Conservation (phyloP, 1,139 yeast genomes). For the Suhomyces bribrorum region DNA sequence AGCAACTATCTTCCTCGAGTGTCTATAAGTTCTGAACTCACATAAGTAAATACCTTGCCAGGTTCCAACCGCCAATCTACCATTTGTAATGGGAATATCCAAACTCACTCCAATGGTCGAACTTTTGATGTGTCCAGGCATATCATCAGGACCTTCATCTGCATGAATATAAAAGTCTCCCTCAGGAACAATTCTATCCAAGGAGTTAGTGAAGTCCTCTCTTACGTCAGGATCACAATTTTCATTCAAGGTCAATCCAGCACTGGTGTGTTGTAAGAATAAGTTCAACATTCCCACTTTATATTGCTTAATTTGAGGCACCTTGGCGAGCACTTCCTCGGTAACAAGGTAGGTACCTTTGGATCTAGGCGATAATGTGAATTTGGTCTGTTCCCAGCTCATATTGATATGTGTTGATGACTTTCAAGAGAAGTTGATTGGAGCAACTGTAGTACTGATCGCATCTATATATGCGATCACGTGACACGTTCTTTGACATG, state of each 20-base stretch:
- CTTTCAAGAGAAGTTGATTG: neutral
- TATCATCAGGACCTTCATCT: slow-evolving; percentile 81
- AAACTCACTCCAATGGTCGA: slow-evolving; percentile 65
- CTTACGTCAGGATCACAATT: slow-evolving; percentile 82
- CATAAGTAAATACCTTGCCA: slow-evolving; percentile 84
- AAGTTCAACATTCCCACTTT: slow-evolving; percentile 65
- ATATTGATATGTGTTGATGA: slow-evolving; percentile 4
- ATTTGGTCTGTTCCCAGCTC: slow-evolving; percentile 58
- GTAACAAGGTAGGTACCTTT: slow-evolving; percentile 74
- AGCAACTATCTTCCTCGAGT: slow-evolving; percentile 66
- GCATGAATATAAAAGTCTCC: slow-evolving; percentile 62
- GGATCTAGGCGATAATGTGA: slow-evolving; percentile 57
- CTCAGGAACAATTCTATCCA: slow-evolving; percentile 72
- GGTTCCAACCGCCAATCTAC: slow-evolving; percentile 69
- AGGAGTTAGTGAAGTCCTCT: slow-evolving; percentile 60
- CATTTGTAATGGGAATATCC: slow-evolving; percentile 68
- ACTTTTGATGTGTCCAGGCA: slow-evolving; percentile 79
- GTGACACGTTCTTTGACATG: neutral
- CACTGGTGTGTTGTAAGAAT: slow-evolving; percentile 77
- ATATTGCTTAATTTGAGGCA: slow-evolving; percentile 63
- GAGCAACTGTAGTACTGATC: neutral
- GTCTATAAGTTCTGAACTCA: slow-evolving; percentile 68
- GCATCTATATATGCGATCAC: neutral
- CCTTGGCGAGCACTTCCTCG: slow-evolving; percentile 54
- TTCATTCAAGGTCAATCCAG: slow-evolving; percentile 74